phyloP scores from a whole-genome alignment of 805 yeast genomes.

The Cyberlindnera euphorbiae region DNA sequence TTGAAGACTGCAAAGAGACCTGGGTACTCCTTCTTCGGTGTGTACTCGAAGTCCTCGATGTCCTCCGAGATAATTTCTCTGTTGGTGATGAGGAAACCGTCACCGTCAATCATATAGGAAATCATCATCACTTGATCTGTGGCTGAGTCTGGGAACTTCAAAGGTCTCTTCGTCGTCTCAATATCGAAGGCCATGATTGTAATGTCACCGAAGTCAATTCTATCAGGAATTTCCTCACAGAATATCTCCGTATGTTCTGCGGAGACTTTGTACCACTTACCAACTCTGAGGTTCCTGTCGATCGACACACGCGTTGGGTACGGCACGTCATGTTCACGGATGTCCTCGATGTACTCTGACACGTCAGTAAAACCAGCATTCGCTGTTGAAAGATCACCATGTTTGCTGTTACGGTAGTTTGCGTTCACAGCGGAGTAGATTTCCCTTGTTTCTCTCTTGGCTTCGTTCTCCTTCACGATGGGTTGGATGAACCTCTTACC shows the following conservation, averaged over 20 bases:
- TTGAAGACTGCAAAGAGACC: slow-evolving; percentile 88
- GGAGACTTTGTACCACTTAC: slow-evolving; percentile 89
- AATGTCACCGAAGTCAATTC: slow-evolving; percentile 94
- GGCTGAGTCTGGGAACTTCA: slow-evolving; percentile 90
- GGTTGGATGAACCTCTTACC: slow-evolving; percentile 72
- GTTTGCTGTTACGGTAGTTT: slow-evolving; percentile 25
- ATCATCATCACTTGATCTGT: slow-evolving; percentile 98
- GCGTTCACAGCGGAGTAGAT: slow-evolving; percentile 53
- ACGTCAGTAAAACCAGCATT: slow-evolving; percentile 40
- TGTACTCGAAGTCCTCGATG: slow-evolving; percentile 94
- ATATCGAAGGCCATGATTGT: slow-evolving; percentile 96
- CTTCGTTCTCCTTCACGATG: slow-evolving; percentile 61
- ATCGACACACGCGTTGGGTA: slow-evolving; percentile 96
- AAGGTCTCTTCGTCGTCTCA: slow-evolving; percentile 94
- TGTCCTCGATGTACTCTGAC: slow-evolving; percentile 64
- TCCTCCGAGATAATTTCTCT: slow-evolving; percentile 92
- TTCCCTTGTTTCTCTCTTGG: slow-evolving; percentile 57
- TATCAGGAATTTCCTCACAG: slow-evolving; percentile 58
- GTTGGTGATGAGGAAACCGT: slow-evolving; percentile 89
- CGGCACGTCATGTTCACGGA: slow-evolving; percentile 94
- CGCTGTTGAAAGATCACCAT: slow-evolving; percentile 16
- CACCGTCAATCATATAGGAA: slow-evolving; percentile 98
- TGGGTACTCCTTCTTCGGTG: slow-evolving; percentile 94
- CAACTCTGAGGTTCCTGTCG: slow-evolving; percentile 80
- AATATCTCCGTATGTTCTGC: slow-evolving; percentile 52